Conservation (phyloP, 1,284 basidiomycete species). For the Tremellales sp. region DNA sequence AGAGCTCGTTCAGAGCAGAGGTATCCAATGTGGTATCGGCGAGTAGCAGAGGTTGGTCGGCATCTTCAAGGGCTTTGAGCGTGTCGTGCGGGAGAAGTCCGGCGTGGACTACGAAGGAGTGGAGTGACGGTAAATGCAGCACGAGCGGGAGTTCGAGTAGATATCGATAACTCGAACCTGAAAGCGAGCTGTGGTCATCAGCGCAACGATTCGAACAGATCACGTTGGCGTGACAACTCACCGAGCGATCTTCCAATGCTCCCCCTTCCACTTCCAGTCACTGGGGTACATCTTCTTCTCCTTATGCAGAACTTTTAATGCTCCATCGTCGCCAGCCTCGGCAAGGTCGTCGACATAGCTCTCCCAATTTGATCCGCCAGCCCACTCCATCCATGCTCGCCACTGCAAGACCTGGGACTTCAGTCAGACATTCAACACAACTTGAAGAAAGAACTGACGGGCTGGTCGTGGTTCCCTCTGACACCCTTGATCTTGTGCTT, state of each 20-base stretch:
- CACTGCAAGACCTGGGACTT: constrained; percentile 66
- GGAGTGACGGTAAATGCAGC: constrained; percentile 69
- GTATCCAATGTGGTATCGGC: constrained; percentile 8
- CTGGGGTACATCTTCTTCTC: constrained; percentile 29
- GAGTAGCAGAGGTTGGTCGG: constrained; percentile 58
- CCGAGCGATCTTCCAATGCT: constrained; percentile 71
- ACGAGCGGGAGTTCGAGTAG: constrained; percentile 65
- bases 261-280: constrained; percentile 66
- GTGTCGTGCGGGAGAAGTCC: constrained; percentile 73
- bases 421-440: background rate
- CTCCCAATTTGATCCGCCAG: constrained; percentile 34
- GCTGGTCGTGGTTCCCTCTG: constrained; percentile 86
- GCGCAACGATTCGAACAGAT: no score
- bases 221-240: constrained; percentile 20
- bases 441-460: constrained; percentile 12
- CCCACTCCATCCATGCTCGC: constrained; percentile 67
- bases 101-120: constrained; percentile 75
- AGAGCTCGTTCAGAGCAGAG: background rate
- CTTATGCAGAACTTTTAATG: constrained; percentile 10
- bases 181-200: constrained; percentile 2
- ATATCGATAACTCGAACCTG: constrained; percentile 60
- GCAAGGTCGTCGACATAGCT: constrained; percentile 19
- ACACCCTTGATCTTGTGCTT: constrained; percentile 64
- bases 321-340: constrained; percentile 12
- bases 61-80: constrained; percentile 44